Evolutionary conservation across 306 rosid genomes (phyloP).

Genomic region (Cicer cuneatum): DNA sequence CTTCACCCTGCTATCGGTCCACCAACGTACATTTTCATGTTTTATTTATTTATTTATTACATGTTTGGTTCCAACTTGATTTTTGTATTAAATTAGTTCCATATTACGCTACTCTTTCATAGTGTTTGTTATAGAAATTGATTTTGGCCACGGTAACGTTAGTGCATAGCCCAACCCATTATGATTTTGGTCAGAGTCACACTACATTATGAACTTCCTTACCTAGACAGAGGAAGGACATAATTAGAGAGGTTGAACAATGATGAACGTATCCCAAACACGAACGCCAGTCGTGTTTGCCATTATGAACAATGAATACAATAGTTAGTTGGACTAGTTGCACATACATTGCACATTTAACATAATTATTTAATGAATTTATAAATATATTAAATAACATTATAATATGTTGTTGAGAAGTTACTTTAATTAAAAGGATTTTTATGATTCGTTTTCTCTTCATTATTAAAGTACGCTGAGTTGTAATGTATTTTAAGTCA

Average conservation of each 20-base stretch:
- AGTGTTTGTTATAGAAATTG: neutral
- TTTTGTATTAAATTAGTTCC: neutral
- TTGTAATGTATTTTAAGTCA: too few relatives aligned
- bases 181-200: neutral
- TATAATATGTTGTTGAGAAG: neutral
- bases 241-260: conserved; percentile 20
- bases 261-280: conserved; percentile 20
- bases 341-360: neutral
- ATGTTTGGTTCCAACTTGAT: neutral
- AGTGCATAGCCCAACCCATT: neutral
- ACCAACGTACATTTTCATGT: conserved; percentile 28
- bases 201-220: neutral
- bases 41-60: neutral
- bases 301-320: conserved; percentile 20
- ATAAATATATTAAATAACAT: neutral
- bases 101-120: neutral
- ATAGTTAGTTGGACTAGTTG: conserved; percentile 12
- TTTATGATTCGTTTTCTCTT: too few relatives aligned
- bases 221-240: neutral
- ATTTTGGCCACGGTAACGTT: neutral
- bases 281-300: neutral
- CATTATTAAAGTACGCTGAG: too few relatives aligned
- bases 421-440: too few relatives aligned
- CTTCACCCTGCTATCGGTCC: conserved; percentile 33
- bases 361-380: too few relatives aligned